These are phyloP conservation scores for Galeopsis tetrahit DNA, from an alignment of 257 asterid species.

Conservation along the genomic window DNA sequence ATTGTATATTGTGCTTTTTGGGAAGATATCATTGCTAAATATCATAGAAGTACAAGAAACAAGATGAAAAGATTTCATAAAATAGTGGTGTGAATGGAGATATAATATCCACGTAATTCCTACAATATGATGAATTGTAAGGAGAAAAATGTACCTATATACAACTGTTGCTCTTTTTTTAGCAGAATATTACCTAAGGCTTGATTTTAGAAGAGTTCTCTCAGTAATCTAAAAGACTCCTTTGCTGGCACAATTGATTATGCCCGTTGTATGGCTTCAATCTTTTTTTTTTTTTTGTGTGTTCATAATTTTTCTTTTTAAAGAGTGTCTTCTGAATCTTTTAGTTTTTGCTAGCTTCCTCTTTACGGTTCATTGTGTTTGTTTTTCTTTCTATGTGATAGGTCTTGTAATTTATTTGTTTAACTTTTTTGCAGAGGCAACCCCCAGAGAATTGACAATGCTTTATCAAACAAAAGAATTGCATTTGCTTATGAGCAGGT, in stretches of 20 bases:
- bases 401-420: not conserved
- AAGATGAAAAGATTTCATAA: not conserved
- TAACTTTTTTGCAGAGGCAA: constrained; percentile 67
- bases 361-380: constrained; percentile 10
- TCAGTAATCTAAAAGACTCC: not conserved
- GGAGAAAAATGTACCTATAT: not conserved
- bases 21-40: not conserved
- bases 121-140: not conserved
- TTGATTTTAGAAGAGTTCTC: not conserved
- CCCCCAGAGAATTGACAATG: constrained; percentile 93
- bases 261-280: not conserved
- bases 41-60: not conserved
- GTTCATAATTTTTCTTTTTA: not conserved
- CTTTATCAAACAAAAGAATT: constrained; percentile 77
- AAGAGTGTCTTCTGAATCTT: not conserved
- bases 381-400: not conserved
- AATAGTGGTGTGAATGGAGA: not conserved
- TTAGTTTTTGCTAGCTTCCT: not conserved
- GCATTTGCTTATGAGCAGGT: constrained; percentile 95
- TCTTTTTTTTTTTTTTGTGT: constrained; percentile 5
- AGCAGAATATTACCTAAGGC: not conserved
- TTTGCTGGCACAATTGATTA: not conserved
- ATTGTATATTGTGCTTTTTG: not conserved
- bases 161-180: not conserved
- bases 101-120: not conserved